These are phyloP conservation scores for Talaromyces sp. DNA, from an alignment of 2,329 filamentous ascomycete species.

Conservation along the genomic window DNA sequence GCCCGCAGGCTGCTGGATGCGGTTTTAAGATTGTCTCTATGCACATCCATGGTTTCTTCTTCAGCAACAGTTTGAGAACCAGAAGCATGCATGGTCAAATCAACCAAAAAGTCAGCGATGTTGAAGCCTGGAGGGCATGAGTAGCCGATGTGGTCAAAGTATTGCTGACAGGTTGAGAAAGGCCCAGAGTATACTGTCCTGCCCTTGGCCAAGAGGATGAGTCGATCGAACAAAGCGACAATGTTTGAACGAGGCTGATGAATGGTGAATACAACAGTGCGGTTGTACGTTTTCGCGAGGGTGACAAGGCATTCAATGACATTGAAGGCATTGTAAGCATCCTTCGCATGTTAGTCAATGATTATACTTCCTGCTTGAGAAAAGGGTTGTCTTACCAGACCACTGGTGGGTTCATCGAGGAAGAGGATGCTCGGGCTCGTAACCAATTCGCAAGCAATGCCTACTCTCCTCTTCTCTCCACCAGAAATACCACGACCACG, in stretches of 20 bases:
- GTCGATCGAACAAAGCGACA: constrained; percentile 88
- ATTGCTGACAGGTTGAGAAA: constrained; percentile 79
- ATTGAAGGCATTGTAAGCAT: constrained; percentile 97
- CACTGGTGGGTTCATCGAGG: constrained; percentile 93
- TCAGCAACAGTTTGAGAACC: constrained; percentile 50
- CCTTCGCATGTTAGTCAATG: constrained; percentile 33
- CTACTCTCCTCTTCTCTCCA: constrained; percentile 91
- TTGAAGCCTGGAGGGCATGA: constrained; percentile 95
- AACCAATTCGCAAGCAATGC: constrained; percentile 95
- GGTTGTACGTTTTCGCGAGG: constrained; percentile 90
- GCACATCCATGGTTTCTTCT: constrained; percentile 56
- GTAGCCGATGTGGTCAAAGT: constrained; percentile 90
- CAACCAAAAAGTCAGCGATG: constrained; percentile 95
- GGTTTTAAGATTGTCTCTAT: constrained; percentile 58
- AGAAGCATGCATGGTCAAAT: constrained; percentile 93
- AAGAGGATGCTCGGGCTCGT: constrained; percentile 97
- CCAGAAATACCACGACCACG: constrained; percentile 93
- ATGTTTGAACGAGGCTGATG: constrained; percentile 98
- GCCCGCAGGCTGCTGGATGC: constrained; percentile 81
- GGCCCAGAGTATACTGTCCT: constrained; percentile 90
- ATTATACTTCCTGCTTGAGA: neutral
- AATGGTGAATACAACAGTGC: constrained; percentile 96
- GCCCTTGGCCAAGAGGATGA: constrained; percentile 86
- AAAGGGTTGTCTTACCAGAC: constrained; percentile 46
- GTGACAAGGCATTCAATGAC: constrained; percentile 94